A percentile compares a stretch with the other conserved stretches of the same genome.
phyloP scores from a whole-genome alignment of 441 rosid genomes.

The Breynia disticha region DNA sequence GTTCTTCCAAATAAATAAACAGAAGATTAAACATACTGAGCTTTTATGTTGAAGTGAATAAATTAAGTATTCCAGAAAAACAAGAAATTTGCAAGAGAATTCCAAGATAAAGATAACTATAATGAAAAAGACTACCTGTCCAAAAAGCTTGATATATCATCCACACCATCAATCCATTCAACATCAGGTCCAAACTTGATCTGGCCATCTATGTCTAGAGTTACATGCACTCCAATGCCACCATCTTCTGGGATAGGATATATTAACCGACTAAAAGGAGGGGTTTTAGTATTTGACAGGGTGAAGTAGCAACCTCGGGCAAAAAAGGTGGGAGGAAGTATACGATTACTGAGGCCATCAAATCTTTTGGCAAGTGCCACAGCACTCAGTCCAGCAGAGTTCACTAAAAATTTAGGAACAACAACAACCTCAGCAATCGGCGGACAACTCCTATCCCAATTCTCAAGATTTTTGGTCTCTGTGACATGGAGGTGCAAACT shows the following conservation, averaged over 20 bases:
- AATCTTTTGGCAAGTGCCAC: constrained; percentile 56
- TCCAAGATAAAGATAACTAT: neutral
- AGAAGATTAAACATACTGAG: too few relatives aligned
- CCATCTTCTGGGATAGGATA: constrained; percentile 89
- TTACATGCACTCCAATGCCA: constrained; percentile 86
- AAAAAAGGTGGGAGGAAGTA: constrained; percentile 46
- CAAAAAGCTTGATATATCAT: constrained; percentile 59
- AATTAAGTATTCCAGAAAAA: neutral
- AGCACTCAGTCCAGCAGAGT: constrained; percentile 80
- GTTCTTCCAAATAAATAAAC: too few relatives aligned
- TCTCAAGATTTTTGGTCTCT: constrained; percentile 36
- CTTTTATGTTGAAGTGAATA: neutral
- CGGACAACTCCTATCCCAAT: constrained; percentile 24
- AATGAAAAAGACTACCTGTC: constrained; percentile 36
- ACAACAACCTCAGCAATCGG: constrained; percentile 45
- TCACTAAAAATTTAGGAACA: constrained; percentile 58
- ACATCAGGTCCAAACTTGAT: constrained; percentile 94
- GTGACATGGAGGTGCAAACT: constrained; percentile 40
- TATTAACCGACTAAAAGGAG: constrained; percentile 60
- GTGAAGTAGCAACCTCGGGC: constrained; percentile 87
- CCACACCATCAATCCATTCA: constrained; percentile 61
- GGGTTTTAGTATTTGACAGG: constrained; percentile 34
- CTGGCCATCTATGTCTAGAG: constrained; percentile 75
- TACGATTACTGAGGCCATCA: constrained; percentile 28
- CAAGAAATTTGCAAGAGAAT: neutral